These are phyloP conservation scores for Phytophthora ramorum DNA, from an alignment of 352 stramenopile genomes.

Conservation along the genomic window DNA sequence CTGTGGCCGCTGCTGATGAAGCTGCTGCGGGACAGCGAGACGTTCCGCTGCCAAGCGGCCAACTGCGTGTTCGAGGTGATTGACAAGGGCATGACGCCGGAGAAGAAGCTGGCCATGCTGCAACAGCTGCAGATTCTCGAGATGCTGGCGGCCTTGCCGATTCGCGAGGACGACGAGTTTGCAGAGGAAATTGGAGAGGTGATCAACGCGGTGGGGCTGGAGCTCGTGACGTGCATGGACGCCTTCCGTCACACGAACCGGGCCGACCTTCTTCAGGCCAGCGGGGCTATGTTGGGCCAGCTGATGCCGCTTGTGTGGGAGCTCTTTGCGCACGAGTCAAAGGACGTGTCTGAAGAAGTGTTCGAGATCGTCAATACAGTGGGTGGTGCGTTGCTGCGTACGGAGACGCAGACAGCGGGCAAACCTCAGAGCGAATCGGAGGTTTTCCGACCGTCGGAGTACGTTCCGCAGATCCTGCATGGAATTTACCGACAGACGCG, in stretches of 20 bases:
- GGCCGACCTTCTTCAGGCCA: conserved; percentile 50
- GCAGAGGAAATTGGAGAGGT: conserved; percentile 84
- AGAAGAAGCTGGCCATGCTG: conserved; percentile 87
- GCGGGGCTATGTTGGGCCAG: conserved; percentile 64
- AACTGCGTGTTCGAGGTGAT: conserved; percentile 90
- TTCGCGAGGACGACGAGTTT: conserved; percentile 84
- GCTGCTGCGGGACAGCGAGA: conserved; percentile 62
- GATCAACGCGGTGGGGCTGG: conserved; percentile 81
- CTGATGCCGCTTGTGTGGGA: conserved; percentile 87
- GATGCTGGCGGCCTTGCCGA: conserved; percentile 59
- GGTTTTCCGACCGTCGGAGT: conserved; percentile 77
- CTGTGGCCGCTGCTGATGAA: conserved; percentile 82
- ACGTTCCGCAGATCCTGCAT: conserved; percentile 81
- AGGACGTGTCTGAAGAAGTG: conserved; percentile 87
- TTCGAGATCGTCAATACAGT: conserved; percentile 89
- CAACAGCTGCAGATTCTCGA: conserved; percentile 74
- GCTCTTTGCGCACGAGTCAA: conserved; percentile 82
- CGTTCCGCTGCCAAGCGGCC: conserved; percentile 69
- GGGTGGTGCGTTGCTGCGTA: conserved; percentile 66
- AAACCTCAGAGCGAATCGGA: conserved; percentile 42
- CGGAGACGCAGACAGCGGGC: conserved; percentile 44
- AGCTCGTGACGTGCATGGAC: conserved; percentile 85
- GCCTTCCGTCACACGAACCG: conserved; percentile 71
- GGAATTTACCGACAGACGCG: conserved; percentile 87
- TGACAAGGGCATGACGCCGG: conserved; percentile 85